Evolutionary conservation across 1,139 yeast genomes (phyloP), one percentile per base, ranked within the genome.

Genomic region (Lodderomyces beijingensis): DNA sequence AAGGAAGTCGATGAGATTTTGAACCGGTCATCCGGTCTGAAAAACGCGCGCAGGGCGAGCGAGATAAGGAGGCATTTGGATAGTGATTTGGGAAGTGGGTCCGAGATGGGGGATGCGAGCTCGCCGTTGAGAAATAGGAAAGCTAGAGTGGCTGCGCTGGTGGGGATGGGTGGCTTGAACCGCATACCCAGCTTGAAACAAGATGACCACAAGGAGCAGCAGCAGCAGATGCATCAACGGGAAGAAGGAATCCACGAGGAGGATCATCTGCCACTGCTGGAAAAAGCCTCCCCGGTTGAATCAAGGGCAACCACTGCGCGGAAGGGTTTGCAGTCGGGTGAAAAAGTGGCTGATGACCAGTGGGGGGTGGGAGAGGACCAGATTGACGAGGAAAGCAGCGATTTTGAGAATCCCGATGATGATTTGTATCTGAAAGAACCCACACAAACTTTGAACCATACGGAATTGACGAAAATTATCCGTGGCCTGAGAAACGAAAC

Each of bases 181-280:
- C 10, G 11, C 15, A 34, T 26, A 19, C 25, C 25, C 7, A 23
- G 25, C 7, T 23, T 23, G 14, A 9, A 10, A 23, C 10, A 30
- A 32, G 24, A 30, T 15, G 13, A 19, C n/a, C 56, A 56, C 32
- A 51, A 53, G 19, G 61, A 52, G 25, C 49, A 53, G 30, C 59
- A 52, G 9, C 28, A 50, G 53, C 26, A 61, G 55, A 26, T 18
- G 11, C 19, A 32, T 3, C 15, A 27, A 6, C 20, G 15, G 24
- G 18, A 31, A 4, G 31, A 29, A 4, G 29, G 18, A 17, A 20
- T 7, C 12, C 23, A 22, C 20, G 28, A 24, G 16, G 28, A 23
- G 4, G 23, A 9, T n/a, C 21, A 16, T 4, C 15, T 9, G 11
- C 18, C 21, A 28, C 8, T 11, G 7, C 22, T 17, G 8, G 12